A percentile compares a stretch with the other conserved stretches of the same genome.
phyloP scores from a whole-genome alignment of 2,329 filamentous ascomycete species.

The Penicillium sp. region DNA sequence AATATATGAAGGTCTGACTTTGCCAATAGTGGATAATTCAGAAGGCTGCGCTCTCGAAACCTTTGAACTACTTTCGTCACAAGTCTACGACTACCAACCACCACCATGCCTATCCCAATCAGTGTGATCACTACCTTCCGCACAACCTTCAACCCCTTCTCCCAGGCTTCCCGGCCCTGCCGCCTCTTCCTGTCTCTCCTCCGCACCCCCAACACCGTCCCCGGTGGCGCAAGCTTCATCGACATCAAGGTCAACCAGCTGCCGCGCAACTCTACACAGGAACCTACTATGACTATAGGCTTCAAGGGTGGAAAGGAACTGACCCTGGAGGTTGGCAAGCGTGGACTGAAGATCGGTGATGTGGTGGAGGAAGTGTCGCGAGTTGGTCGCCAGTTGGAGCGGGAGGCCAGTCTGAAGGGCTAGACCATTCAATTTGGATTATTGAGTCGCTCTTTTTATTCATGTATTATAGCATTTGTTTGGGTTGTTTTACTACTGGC shows the following conservation, averaged over 20 bases:
- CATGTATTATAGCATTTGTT: conserved; percentile 17
- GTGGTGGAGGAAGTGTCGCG: conserved; percentile 86
- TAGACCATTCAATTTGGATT: conserved; percentile 18
- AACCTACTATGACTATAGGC: conserved; percentile 71
- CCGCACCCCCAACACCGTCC: conserved; percentile 74
- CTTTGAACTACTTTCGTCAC: background rate
- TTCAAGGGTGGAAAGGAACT: conserved; percentile 97
- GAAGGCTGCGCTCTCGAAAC: background rate
- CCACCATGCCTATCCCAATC: conserved; percentile 40
- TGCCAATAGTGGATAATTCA: background rate
- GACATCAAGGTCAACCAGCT: conserved; percentile 76
- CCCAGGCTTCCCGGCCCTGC: conserved; percentile 72
- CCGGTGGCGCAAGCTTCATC: conserved; percentile 73
- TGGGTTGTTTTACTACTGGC: conserved; percentile 9
- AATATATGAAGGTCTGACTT: background rate
- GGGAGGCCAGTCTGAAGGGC: conserved; percentile 74
- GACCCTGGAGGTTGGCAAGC: conserved; percentile 74
- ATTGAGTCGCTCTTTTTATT: conserved; percentile 13
- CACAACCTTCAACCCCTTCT: conserved; percentile 92
- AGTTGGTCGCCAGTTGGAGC: conserved; percentile 78
- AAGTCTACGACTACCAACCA: conserved; percentile 1
- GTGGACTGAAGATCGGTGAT: conserved; percentile 79
- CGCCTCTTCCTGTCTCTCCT: conserved; percentile 85
- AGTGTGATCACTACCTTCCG: conserved; percentile 68
- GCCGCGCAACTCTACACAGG: conserved; percentile 66